Conservation (phyloP, 2,329 filamentous ascomycete genomes). For the Aspergillus caelatus region DNA sequence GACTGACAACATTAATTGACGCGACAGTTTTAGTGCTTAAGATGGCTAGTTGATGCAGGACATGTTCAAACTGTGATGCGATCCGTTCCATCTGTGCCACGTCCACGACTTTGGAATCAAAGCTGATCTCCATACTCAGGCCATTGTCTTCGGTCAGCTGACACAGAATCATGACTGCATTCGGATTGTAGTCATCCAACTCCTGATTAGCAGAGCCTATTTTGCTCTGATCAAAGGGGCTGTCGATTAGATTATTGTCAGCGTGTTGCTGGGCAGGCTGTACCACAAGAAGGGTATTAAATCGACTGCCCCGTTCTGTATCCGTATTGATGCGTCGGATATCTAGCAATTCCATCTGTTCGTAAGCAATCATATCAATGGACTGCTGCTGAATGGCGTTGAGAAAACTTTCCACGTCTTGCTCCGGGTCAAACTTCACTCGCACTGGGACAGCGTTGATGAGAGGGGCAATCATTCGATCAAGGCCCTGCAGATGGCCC, state of each 20-base stretch:
- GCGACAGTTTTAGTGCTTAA: not conserved
- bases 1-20: not conserved
- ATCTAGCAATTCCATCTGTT: slow-evolving; percentile 56
- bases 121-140: slow-evolving; percentile 1
- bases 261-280: slow-evolving; percentile 18
- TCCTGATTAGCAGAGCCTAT: not conserved
- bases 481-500: slow-evolving; percentile 38
- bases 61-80: slow-evolving; percentile 5
- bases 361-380: slow-evolving; percentile 58
- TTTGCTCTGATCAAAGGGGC: not conserved
- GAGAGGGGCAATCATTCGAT: slow-evolving; percentile 34
- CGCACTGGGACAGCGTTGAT: slow-evolving; percentile 19
- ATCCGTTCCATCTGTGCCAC: not conserved
- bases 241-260: not conserved
- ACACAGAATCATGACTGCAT: not conserved
- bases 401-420: slow-evolving; percentile 51
- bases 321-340: slow-evolving; percentile 54
- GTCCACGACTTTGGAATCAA: slow-evolving; percentile 3
- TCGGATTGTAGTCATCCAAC: slow-evolving; percentile 2
- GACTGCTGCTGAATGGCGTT: slow-evolving; percentile 56
- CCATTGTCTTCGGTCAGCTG: not conserved
- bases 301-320: slow-evolving; percentile 40
- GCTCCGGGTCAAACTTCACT: slow-evolving; percentile 13
- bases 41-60: not conserved
- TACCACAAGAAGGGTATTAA: slow-evolving; percentile 45